Evolutionary conservation across 768 basidiomycete species (phyloP).

Genomic region (Suillus decipiens): DNA sequence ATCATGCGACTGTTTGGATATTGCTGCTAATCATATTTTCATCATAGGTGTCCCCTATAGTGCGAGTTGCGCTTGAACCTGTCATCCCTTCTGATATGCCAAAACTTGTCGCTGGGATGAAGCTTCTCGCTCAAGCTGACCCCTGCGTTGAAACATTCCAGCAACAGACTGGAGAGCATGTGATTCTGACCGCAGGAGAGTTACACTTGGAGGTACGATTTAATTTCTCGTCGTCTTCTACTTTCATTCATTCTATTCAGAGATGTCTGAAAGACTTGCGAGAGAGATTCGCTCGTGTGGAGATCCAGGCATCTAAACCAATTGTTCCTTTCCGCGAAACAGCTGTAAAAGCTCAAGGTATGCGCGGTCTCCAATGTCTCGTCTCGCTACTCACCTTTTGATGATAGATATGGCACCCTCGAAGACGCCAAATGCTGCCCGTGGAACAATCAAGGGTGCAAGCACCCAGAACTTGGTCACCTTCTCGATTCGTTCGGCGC

Average conservation of each 20-base stretch:
- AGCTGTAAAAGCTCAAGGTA: constrained; percentile 77
- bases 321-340: constrained; percentile 99
- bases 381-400: constrained; percentile 8
- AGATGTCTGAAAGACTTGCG: constrained; percentile 95
- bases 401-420: constrained; percentile 82
- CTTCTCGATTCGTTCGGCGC: constrained; percentile 82
- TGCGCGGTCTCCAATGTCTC: constrained; percentile 7
- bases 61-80: constrained; percentile 93
- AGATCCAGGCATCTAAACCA: constrained; percentile 91
- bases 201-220: constrained; percentile 84
- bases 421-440: constrained; percentile 65
- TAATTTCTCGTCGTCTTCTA: background rate
- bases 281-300: constrained; percentile 91
- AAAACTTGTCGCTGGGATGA: constrained; percentile 83
- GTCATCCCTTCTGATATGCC: constrained; percentile 81
- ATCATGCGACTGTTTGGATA: background rate
- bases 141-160: constrained; percentile 98
- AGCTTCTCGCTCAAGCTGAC: constrained; percentile 90
- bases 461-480: constrained; percentile 72
- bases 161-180: constrained; percentile 96
- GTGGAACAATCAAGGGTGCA: constrained; percentile 77
- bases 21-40: background rate
- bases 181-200: constrained; percentile 95
- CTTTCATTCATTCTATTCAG: constrained; percentile 39
- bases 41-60: constrained; percentile 79